Evolutionary conservation across 768 basidiomycete species (phyloP), one percentile per base, ranked within the genome.

Genomic region (Trametes coccinea): DNA sequence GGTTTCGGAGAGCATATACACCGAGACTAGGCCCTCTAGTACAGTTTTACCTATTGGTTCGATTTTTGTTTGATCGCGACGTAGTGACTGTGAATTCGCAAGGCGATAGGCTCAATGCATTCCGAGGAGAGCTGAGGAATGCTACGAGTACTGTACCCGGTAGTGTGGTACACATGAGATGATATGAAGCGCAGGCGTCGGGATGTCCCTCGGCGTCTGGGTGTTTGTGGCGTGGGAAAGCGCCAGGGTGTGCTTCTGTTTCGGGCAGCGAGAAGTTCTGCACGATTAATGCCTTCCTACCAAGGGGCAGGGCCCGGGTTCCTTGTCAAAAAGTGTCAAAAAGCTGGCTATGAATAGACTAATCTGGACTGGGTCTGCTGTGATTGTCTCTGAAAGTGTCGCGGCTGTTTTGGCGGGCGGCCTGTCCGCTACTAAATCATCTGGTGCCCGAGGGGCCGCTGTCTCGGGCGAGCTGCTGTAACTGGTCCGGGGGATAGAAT

Each of bases 151-250:
- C 22, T 22, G 22, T 22, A 22, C 22, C 22, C 22, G 22, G 22
- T 22, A 22, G 22, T 22, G 22, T 22, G 22, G 22, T 22, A 22
- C 22, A 22, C 22, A 22, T 22, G 22, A 22, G 22, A 22, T 22
- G 22, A 22, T 22, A 22, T 22, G 5, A 47, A 13, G 43, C 43
- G 10, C 17, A 27, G 46, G 27, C 27, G 46, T 22, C 22, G 22
- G 22, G 22, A 22, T 22, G 22, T 22, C 22, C 22, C 22, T 22
- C 22, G 22, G 22, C 22, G 22, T 22, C 22, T 22, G 22, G 46
- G 45, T 11, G 49, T 52, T 61, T 50, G 60, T 62, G 61, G 61
- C 61, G 61, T 62, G 61, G 50, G 55, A 62, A 51, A 7, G n/a
- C 2, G 47, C 29, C 30, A 56, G 49, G 40, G 46, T n/a, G 31